Percentiles rank a stretch among this genome's conserved stretches.
These are phyloP conservation scores for Collybia sordida DNA, from an alignment of 768 basidiomycete genomes.

Conservation along the genomic window DNA sequence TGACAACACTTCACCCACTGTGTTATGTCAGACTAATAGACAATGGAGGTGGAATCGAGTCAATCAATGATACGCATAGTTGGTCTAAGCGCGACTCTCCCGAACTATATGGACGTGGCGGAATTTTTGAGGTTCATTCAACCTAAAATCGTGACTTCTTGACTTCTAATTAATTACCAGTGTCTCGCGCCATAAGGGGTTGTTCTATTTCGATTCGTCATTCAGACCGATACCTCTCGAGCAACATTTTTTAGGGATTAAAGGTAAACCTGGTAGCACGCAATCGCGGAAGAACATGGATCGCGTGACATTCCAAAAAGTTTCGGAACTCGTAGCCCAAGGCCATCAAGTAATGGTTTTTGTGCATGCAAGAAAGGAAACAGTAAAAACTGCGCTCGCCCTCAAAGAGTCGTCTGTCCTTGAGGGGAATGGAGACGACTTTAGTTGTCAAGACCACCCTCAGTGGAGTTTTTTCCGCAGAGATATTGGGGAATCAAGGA, in stretches of 20 bases:
- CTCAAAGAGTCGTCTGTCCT: constrained; percentile 73
- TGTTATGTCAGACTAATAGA: background rate
- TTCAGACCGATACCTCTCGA: constrained; percentile 96
- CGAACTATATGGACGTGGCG: constrained; percentile 95
- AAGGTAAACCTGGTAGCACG: constrained; percentile 78
- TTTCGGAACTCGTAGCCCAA: constrained; percentile 79
- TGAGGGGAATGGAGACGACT: constrained; percentile 75
- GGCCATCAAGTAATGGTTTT: constrained; percentile 99
- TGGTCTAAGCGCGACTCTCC: constrained; percentile 93
- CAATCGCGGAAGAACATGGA: constrained; percentile 86
- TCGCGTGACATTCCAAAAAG: constrained; percentile 85
- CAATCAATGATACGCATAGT: constrained; percentile 97
- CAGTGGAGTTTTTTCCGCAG: constrained; percentile 75
- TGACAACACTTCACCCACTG: constrained; percentile 17
- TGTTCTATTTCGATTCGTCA: constrained; percentile 98
- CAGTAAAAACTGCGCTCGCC: constrained; percentile 85
- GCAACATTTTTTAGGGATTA: constrained; percentile 94
- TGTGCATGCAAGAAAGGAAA: constrained; percentile 97
- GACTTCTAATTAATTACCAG: constrained; percentile 37
- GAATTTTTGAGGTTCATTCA: constrained; percentile 80
- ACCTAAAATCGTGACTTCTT: background rate
- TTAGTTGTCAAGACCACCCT: constrained; percentile 80
- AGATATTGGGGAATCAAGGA: constrained; percentile 77
- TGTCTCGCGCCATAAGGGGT: constrained; percentile 79
- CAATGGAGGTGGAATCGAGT: constrained; percentile 82